phyloP scores from a whole-genome alignment of 371 early-diverging fungal species.

The Umbelopsis sp. region DNA sequence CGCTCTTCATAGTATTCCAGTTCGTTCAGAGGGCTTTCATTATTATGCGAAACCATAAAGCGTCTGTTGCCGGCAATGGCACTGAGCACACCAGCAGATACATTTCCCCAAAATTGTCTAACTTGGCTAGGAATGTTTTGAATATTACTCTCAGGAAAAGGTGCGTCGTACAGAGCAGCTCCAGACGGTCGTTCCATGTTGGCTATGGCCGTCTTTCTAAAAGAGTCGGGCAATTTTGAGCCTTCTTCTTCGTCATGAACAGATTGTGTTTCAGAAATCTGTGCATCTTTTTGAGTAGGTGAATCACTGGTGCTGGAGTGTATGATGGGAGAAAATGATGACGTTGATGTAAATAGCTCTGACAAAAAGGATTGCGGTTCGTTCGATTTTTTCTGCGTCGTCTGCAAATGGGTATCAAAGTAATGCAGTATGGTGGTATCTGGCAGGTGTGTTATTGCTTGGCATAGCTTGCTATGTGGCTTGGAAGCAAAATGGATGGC shows the following conservation, averaged over 20 bases:
- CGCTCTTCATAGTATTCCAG: constrained; percentile 6
- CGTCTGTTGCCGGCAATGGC: not conserved
- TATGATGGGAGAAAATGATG: constrained; percentile 1
- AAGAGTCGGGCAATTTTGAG: not conserved
- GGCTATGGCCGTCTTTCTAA: not conserved
- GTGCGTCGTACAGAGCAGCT: not conserved
- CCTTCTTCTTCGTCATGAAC: not conserved
- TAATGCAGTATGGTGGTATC: not conserved
- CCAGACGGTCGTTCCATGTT: not conserved
- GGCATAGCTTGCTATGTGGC: constrained; percentile 30
- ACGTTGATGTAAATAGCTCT: not conserved
- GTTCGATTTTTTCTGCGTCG: not conserved
- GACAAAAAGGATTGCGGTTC: not conserved
- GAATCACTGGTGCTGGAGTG: not conserved
- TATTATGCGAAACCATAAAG: not conserved
- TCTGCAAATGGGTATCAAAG: not conserved
- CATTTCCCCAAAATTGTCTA: constrained; percentile 14
- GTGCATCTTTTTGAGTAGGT: not conserved
- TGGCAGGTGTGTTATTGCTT: not conserved
- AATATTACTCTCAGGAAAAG: not conserved
- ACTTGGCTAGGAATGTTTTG: constrained; percentile 10
- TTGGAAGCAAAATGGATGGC: constrained; percentile 50
- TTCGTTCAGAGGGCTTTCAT: not conserved
- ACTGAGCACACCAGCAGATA: constrained; percentile 1
- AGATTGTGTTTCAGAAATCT: not conserved